Percentiles rank a stretch among this genome's conserved stretches.
phyloP scores from a whole-genome alignment of 2,329 filamentous ascomycete species.

The Paramyrothecium roridum region DNA sequence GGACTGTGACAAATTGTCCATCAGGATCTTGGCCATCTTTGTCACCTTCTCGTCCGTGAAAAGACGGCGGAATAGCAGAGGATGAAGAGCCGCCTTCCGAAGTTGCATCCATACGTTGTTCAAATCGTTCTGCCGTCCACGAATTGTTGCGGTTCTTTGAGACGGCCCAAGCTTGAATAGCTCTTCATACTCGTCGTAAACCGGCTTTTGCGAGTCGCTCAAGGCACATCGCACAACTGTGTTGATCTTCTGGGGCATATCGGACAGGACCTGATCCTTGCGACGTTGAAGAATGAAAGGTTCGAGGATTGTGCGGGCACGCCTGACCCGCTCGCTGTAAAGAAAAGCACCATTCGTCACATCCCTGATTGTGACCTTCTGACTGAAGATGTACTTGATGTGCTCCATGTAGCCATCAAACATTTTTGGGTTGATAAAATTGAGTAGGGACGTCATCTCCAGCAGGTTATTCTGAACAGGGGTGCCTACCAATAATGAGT shows the following conservation, averaged over 20 bases:
- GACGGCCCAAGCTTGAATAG: slow-evolving; percentile 63
- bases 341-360: slow-evolving; percentile 78
- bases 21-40: slow-evolving; percentile 74
- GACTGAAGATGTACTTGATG: slow-evolving; percentile 84
- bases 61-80: slow-evolving; percentile 77
- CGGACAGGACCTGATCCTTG: slow-evolving; percentile 85
- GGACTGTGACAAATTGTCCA: slow-evolving; percentile 61
- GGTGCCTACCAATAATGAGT: slow-evolving; percentile 63
- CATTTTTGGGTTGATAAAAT: slow-evolving; percentile 87
- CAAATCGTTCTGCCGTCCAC: slow-evolving; percentile 47
- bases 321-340: slow-evolving; percentile 79
- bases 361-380: slow-evolving; percentile 82
- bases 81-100: slow-evolving; percentile 88
- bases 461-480: slow-evolving; percentile 93
- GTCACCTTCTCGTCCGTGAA: slow-evolving; percentile 73
- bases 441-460: slow-evolving; percentile 84
- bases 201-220: slow-evolving; percentile 64
- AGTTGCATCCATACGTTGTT: slow-evolving; percentile 85
- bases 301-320: slow-evolving; percentile 87
- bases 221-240: slow-evolving; percentile 80
- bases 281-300: slow-evolving; percentile 93
- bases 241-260: slow-evolving; percentile 77
- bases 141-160: slow-evolving; percentile 45
- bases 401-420: slow-evolving; percentile 76
- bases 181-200: slow-evolving; percentile 66